These are phyloP conservation scores for Persicaria maculosa DNA, from an alignment of 148 eudicot species.

Conservation along the genomic window DNA sequence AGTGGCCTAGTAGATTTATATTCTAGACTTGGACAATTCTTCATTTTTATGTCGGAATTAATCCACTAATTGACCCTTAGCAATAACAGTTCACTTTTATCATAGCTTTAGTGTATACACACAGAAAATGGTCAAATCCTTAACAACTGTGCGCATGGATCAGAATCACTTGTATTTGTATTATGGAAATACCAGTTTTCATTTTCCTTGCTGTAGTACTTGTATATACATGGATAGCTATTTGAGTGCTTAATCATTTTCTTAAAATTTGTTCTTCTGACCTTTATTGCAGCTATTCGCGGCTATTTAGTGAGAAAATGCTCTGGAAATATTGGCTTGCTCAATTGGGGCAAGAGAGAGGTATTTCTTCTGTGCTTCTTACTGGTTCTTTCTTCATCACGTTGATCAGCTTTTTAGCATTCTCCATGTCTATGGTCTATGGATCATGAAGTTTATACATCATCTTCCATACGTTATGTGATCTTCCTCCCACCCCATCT, in stretches of 20 bases:
- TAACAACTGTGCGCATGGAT: not conserved
- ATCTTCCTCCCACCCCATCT: not conserved
- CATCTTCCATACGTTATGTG: not conserved
- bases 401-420: not conserved
- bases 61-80: not conserved
- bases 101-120: not conserved
- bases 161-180: too few species aligned
- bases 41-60: not conserved
- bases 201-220: not conserved
- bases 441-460: not conserved
- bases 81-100: not conserved
- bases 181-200: too few species aligned
- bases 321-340: constrained; percentile 74
- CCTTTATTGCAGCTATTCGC: constrained; percentile 55
- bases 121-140: not conserved
- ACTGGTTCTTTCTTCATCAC: not conserved
- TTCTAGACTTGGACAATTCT: not conserved
- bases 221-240: not conserved
- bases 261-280: not conserved
- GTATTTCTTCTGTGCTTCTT: constrained; percentile 24
- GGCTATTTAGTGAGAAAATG: constrained; percentile 93
- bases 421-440: not conserved
- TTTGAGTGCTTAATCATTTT: not conserved
- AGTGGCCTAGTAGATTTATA: not conserved
- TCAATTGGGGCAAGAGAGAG: constrained; percentile 58